Evolutionary conservation across 257 asterid species (phyloP).

Genomic region (Henckelia pumila): DNA sequence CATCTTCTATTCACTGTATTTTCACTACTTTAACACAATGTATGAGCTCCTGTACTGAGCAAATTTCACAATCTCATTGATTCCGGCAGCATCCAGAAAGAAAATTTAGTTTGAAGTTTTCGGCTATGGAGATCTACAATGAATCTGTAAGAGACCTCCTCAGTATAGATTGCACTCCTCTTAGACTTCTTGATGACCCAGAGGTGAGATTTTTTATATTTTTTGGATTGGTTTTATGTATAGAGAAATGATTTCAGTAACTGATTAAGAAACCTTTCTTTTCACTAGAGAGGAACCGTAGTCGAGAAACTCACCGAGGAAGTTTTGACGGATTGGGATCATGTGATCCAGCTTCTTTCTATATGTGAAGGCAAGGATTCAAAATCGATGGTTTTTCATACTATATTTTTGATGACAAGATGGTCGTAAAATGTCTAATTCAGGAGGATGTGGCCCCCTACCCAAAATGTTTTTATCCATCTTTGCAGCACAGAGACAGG

Average conservation of each 20-base stretch:
- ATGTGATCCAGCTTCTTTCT: conserved; percentile 70
- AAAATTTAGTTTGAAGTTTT: conserved; percentile 68
- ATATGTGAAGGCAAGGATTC: conserved; percentile 68
- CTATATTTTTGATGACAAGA: too few relatives aligned
- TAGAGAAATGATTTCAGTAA: neutral
- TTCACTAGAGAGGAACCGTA: conserved; percentile 72
- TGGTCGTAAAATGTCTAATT: too few relatives aligned
- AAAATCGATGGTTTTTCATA: neutral
- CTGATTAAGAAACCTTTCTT: conserved; percentile 17
- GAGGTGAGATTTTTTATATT: conserved; percentile 51
- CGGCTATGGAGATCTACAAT: conserved; percentile 93
- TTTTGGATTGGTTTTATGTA: conserved; percentile 8
- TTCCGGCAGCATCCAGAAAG: conserved; percentile 67
- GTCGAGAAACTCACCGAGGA: conserved; percentile 94
- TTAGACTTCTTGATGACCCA: conserved; percentile 89
- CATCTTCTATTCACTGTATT: too few relatives aligned
- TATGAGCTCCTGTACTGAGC: neutral
- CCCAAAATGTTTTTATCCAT: conserved; percentile 3
- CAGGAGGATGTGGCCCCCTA: too few relatives aligned
- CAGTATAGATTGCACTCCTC: conserved; percentile 59
- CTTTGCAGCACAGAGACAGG: conserved; percentile 84
- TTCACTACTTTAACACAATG: neutral
- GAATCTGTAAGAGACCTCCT: conserved; percentile 95
- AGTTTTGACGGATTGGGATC: conserved; percentile 71
- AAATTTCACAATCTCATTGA: conserved; percentile 15